Conservation (phyloP, 768 basidiomycete species). For the Mrakia frigida region DNA sequence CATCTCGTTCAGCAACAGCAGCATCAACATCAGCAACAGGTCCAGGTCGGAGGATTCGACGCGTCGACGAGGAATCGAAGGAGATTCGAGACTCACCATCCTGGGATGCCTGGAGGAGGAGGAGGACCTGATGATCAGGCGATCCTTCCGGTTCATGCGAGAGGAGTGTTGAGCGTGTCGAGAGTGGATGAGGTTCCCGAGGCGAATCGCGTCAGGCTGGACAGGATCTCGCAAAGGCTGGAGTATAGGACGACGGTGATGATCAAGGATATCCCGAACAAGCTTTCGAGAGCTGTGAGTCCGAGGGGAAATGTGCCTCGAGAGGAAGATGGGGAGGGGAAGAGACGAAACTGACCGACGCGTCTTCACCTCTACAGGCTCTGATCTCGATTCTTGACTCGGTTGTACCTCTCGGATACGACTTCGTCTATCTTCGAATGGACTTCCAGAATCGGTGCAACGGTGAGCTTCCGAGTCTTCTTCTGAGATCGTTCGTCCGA, state of each 20-base stretch:
- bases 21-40: neutral
- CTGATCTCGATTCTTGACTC: slow-evolving; percentile 21
- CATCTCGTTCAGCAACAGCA: neutral
- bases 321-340: neutral
- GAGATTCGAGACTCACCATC: neutral
- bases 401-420: neutral
- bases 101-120: neutral
- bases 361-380: neutral
- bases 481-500: neutral
- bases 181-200: neutral
- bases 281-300: slow-evolving; percentile 14
- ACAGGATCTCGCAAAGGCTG: neutral
- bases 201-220: slow-evolving; percentile 14
- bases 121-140: neutral
- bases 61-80: neutral
- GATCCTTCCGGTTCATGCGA: neutral
- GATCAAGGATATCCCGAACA: slow-evolving; percentile 22
- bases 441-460: slow-evolving; percentile 15
- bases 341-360: neutral
- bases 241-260: slow-evolving; percentile 24
- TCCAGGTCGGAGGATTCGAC: no score
- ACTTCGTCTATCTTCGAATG: slow-evolving; percentile 16
- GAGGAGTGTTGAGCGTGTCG: neutral
- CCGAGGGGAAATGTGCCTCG: neutral
- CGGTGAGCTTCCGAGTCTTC: neutral